Conservation (phyloP, 176 grass and related monocot genomes). For the Bothriochloa decipiens region DNA sequence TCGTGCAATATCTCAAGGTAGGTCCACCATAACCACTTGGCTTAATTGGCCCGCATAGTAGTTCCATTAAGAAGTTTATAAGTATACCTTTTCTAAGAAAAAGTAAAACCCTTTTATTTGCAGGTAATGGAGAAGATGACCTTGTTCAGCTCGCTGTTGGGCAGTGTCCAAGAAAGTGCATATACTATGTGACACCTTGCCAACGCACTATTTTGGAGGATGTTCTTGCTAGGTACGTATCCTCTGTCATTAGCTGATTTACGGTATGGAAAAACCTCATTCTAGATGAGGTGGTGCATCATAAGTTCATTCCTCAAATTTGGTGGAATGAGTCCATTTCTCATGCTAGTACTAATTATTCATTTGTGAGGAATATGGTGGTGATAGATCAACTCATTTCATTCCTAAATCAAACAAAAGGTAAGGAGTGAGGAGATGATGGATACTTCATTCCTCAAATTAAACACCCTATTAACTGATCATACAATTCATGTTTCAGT, state of each 20-base stretch:
- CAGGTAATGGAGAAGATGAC: constrained; percentile 69
- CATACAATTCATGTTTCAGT: background rate
- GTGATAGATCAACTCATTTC: background rate
- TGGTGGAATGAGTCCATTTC: too few relatives aligned
- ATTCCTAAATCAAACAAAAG: background rate
- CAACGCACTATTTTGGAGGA: constrained; percentile 84
- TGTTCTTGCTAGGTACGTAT: constrained; percentile 74
- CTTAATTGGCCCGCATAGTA: constrained; percentile 11
- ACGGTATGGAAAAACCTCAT: background rate
- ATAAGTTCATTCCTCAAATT: background rate
- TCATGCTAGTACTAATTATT: background rate
- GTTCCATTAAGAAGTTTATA: background rate
- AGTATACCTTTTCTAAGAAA: background rate
- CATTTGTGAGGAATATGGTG: background rate
- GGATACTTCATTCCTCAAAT: background rate
- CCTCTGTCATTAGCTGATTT: constrained; percentile 4
- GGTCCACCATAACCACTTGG: background rate
- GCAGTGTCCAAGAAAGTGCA: constrained; percentile 89
- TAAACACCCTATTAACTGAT: background rate
- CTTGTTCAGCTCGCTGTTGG: constrained; percentile 68
- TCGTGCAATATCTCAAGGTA: constrained; percentile 80
- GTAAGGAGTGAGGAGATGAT: background rate
- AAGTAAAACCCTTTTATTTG: constrained; percentile 28
- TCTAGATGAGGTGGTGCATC: background rate
- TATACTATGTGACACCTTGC: constrained; percentile 88